Base-by-base conservation (phyloP, 164 flowering plant species). In the Stephania yunnanensis region DNA sequence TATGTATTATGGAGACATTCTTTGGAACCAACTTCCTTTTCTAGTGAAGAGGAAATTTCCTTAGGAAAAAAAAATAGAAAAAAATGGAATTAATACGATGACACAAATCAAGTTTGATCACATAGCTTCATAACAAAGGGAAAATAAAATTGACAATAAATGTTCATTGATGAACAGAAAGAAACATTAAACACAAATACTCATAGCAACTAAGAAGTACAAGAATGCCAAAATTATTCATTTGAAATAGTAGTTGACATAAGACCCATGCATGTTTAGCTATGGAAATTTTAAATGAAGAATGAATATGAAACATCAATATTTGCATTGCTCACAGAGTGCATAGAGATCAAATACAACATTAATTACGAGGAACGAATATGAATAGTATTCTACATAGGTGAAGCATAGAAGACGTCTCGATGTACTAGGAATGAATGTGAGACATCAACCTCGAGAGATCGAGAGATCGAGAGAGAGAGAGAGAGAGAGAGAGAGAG, bases 1-100 rank as follows among this genome's bases (percentile, higher is more conserved):
- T 61, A 52, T 68, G 77, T 68, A 69, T 80, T 76, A 11, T 42
- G 15, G 13, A 79, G 78, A 70, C 72, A 78, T 75, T 84, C 85
- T 77, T 76, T 75, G 63, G 78, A 46, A 17, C 72, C 80, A 53
- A 36, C 79, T 73, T 78, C 87, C 71, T 31, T 70, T 19, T 78
- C 76, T 65, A 84, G 82, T 91, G 67, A 68, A 61, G 20, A 50
- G 20, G 66, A 4, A 20, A 78, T 36, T 36, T 36, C 42, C 42
- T 36, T 36, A 4, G 42, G 1, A 46, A 76, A 63, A 71, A 12
- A 71, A 64, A 66, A 70, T 19, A 74, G n/a, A 50, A 12, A 5
- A 30, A 25, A 65, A 36, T 65, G 45, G 61, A 58, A 13, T 65
- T 65, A 55, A 6, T 36, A 66, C 15, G 45, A 66, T 31, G 69